These are phyloP conservation scores for Scedosporium apiospermum DNA, from an alignment of 2,329 filamentous ascomycete genomes.

Conservation along the genomic window DNA sequence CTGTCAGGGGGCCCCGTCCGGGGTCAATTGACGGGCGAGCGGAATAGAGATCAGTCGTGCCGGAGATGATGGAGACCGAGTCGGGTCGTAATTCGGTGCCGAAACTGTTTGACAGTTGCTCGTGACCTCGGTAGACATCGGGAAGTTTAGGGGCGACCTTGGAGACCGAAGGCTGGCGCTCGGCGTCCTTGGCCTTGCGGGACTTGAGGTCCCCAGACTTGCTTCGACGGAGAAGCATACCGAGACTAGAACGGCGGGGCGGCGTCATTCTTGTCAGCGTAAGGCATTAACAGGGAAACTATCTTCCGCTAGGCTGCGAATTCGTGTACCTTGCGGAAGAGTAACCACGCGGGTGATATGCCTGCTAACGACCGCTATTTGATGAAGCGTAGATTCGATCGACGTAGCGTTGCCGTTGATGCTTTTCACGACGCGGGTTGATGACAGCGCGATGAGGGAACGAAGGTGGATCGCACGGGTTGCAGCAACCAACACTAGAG, in stretches of 20 bases:
- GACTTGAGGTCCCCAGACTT: conserved; percentile 56
- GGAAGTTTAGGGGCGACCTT: conserved; percentile 42
- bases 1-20: conserved; percentile 28
- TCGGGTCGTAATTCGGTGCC: conserved; percentile 52
- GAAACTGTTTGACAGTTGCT: conserved; percentile 35
- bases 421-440: neutral
- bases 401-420: neutral
- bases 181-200: conserved; percentile 51
- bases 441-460: neutral
- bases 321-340: conserved; percentile 1
- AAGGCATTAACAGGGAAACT: neutral
- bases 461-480: neutral
- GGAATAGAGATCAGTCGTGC: conserved; percentile 27
- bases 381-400: neutral
- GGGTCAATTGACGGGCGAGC: conserved; percentile 45
- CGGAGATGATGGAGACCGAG: conserved; percentile 49
- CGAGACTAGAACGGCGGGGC: conserved; percentile 35
- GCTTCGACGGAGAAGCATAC: conserved; percentile 55
- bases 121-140: conserved; percentile 38
- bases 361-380: neutral
- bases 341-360: neutral
- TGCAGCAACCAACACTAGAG: neutral
- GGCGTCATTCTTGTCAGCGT: conserved; percentile 21
- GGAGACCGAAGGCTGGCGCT: conserved; percentile 36
- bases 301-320: conserved; percentile 2